A percentile compares a stretch with the other conserved stretches of the same genome.
Conservation (phyloP, 495 filamentous ascomycete genomes). For the Copromyces sp. region DNA sequence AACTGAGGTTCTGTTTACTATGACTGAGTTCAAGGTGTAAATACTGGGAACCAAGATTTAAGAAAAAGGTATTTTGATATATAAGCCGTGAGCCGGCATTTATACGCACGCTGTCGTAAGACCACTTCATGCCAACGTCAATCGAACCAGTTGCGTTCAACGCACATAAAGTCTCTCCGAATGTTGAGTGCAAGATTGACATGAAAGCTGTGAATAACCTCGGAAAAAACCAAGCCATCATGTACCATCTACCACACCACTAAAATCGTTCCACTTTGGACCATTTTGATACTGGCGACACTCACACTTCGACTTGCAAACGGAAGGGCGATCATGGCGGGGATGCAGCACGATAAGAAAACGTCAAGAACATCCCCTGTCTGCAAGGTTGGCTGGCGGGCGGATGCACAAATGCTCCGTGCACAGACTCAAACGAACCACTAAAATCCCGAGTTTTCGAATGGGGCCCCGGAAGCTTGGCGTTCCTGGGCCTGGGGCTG, state of each 20-base stretch:
- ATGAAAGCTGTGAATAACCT: not conserved
- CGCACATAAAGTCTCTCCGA: too few species aligned
- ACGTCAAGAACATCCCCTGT: not conserved
- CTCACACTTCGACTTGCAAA: not conserved
- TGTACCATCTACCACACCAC: too few species aligned
- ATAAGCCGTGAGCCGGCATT: not conserved
- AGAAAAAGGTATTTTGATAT: not conserved
- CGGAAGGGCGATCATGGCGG: not conserved
- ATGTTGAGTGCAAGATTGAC: not conserved
- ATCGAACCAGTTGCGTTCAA: not conserved
- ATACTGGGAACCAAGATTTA: too few species aligned
- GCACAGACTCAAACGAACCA: not conserved
- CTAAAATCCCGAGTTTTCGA: not conserved
- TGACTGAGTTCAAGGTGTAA: too few species aligned
- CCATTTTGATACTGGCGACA: not conserved
- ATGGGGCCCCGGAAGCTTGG: not conserved
- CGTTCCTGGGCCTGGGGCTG: not conserved
- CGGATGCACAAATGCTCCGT: not conserved
- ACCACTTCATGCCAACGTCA: not conserved
- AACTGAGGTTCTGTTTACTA: not conserved
- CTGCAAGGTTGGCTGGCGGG: not conserved
- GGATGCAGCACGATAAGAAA: not conserved
- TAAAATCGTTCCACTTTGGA: too few species aligned
- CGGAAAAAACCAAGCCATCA: too few species aligned
- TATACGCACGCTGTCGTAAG: not conserved